These are phyloP conservation scores for Mycosphaerelloides madeirae DNA, from an alignment of 2,329 filamentous ascomycete species.

Conservation along the genomic window DNA sequence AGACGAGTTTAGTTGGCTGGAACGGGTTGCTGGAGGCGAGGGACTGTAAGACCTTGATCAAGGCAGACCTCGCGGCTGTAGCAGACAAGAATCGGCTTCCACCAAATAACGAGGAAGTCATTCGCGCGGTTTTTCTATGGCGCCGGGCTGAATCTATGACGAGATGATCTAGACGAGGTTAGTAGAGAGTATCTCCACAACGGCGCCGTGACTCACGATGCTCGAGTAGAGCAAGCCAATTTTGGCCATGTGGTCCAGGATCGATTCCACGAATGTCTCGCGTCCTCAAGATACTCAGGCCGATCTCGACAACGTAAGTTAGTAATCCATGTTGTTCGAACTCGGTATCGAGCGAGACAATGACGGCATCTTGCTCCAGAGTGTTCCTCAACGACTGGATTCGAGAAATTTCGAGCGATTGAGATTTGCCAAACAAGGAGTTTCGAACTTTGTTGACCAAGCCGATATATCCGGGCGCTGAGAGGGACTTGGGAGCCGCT, in stretches of 20 bases:
- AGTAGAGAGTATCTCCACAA: neutral
- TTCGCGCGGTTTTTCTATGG: conserved; percentile 1
- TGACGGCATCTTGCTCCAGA: conserved; percentile 28
- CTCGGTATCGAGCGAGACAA: conserved; percentile 77
- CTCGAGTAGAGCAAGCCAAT: conserved; percentile 63
- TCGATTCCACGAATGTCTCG: conserved; percentile 42
- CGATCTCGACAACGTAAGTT: conserved; percentile 69
- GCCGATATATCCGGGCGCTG: too few relatives aligned
- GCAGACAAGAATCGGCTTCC: conserved; percentile 7
- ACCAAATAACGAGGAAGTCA: conserved; percentile 13
- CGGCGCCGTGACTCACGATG: conserved; percentile 2
- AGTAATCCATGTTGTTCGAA: conserved; percentile 59
- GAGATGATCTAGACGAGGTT: conserved; percentile 6
- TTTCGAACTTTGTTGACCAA: too few relatives aligned
- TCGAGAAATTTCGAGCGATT: too few relatives aligned
- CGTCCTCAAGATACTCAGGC: conserved; percentile 72
- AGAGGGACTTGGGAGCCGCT: too few relatives aligned
- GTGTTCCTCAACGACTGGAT: neutral
- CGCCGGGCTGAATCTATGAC: conserved; percentile 6
- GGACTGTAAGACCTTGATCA: conserved; percentile 2
- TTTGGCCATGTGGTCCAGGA: conserved; percentile 55
- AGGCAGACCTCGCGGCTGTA: conserved; percentile 1
- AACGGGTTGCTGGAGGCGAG: neutral
- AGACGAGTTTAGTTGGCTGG: conserved; percentile 45
- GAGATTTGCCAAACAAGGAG: too few relatives aligned